Conservation (phyloP, 139 green algal species). For the Deuterostichococcus epilithicus region DNA sequence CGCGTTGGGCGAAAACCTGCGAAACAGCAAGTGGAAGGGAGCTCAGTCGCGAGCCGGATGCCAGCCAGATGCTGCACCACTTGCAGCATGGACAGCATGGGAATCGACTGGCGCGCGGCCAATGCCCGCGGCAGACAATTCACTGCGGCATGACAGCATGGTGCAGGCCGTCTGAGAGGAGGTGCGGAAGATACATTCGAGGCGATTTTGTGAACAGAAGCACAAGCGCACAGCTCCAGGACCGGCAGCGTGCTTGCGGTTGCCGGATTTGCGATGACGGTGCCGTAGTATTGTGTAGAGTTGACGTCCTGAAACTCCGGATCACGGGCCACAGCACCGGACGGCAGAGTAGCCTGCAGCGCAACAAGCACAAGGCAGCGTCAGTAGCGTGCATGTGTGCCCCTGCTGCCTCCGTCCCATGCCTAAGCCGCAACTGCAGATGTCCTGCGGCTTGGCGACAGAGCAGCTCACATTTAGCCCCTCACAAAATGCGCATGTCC, state of each 20-base stretch:
- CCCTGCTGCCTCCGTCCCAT: not conserved
- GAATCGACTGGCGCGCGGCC: not conserved
- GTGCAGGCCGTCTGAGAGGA: not conserved
- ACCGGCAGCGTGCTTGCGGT: slow-evolving; percentile 26
- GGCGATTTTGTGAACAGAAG: not conserved
- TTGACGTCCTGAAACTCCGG: slow-evolving; percentile 3
- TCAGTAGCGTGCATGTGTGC: not conserved
- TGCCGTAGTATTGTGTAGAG: slow-evolving; percentile 29
- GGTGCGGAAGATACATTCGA: not conserved
- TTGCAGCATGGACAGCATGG: not conserved
- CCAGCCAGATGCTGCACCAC: not conserved
- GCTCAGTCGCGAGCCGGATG: not conserved
- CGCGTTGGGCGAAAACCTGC: slow-evolving; percentile 35
- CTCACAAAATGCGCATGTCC: not conserved
- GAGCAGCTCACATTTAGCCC: not conserved
- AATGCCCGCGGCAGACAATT: not conserved
- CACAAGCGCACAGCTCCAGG: slow-evolving; percentile 16
- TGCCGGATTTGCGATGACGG: slow-evolving; percentile 21
- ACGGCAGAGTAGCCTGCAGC: not conserved
- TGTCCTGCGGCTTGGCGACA: no score
- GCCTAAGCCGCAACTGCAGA: no score
- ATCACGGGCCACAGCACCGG: not conserved
- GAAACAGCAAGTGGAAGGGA: not conserved
- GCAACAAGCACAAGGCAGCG: not conserved
- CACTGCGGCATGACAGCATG: no score